phyloP scores from a whole-genome alignment of 495 filamentous ascomycete species.

The Hypoxylon intermedium region DNA sequence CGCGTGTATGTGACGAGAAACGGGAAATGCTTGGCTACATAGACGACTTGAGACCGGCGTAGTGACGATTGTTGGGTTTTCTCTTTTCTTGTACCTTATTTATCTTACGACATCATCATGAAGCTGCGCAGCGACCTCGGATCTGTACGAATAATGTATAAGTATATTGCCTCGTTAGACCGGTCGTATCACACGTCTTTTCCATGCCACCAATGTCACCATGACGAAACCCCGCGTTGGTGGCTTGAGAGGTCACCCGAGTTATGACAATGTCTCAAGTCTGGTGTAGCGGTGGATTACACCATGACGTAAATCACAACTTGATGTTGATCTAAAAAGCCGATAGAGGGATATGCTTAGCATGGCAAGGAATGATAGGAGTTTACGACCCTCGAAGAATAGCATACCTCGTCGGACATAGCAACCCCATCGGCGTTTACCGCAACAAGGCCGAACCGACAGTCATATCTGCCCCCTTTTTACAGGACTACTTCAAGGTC shows the following conservation, averaged over 20 bases:
- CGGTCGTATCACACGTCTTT: too few species aligned
- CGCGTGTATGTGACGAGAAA: conserved; percentile 67
- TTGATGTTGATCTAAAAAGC: too few species aligned
- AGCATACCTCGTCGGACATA: conserved; percentile 18
- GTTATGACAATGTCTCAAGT: too few species aligned
- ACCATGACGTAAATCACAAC: too few species aligned
- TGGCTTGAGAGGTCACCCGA: too few species aligned
- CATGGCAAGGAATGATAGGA: too few species aligned
- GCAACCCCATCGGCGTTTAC: conserved; percentile 18
- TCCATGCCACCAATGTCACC: too few species aligned
- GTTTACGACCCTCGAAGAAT: neutral
- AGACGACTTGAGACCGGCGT: conserved; percentile 42
- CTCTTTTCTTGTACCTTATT: neutral
- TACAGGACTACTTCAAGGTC: neutral
- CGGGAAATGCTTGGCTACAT: conserved; percentile 67
- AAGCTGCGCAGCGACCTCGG: too few species aligned
- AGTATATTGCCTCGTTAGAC: too few species aligned
- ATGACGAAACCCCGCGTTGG: too few species aligned
- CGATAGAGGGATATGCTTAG: too few species aligned
- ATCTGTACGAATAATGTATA: too few species aligned
- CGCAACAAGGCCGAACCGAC: conserved; percentile 16
- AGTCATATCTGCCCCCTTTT: neutral
- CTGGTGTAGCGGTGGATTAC: neutral
- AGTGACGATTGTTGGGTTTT: conserved; percentile 19
- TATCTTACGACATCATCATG: neutral